These are phyloP conservation scores for Calonectria crousiana DNA, from an alignment of 2,329 filamentous ascomycete species.

Conservation along the genomic window DNA sequence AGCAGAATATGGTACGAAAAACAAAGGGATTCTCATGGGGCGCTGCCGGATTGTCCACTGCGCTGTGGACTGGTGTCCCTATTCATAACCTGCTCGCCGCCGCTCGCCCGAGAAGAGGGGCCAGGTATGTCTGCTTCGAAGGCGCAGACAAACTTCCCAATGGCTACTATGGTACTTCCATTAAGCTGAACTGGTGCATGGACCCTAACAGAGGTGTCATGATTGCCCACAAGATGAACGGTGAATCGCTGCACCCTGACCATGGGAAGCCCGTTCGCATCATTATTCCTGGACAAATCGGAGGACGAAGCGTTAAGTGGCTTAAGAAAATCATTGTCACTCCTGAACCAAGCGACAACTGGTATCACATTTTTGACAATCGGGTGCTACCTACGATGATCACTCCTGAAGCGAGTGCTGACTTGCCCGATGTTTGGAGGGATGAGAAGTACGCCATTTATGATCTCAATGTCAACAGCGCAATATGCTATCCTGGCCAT, in stretches of 20 bases:
- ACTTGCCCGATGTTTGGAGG: slow-evolving; percentile 82
- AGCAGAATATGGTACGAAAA: slow-evolving; percentile 91
- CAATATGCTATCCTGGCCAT: slow-evolving; percentile 83
- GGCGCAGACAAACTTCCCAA: slow-evolving; percentile 91
- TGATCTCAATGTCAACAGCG: slow-evolving; percentile 89
- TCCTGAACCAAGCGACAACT: slow-evolving; percentile 84
- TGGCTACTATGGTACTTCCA: slow-evolving; percentile 87
- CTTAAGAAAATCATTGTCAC: slow-evolving; percentile 85
- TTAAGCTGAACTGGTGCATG: slow-evolving; percentile 90
- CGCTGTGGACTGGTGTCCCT: slow-evolving; percentile 86
- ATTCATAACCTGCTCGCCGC: slow-evolving; percentile 77
- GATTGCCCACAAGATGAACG: slow-evolving; percentile 93
- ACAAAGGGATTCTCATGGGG: slow-evolving; percentile 97
- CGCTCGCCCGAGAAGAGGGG: slow-evolving; percentile 76
- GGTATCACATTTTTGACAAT: slow-evolving; percentile 97
- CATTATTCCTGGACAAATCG: slow-evolving; percentile 91
- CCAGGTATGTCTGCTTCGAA: slow-evolving; percentile 90
- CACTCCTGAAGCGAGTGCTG: slow-evolving; percentile 82
- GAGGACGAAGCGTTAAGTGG: slow-evolving; percentile 94
- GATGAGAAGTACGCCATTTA: slow-evolving; percentile 95
- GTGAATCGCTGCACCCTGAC: slow-evolving; percentile 81
- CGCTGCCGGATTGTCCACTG: slow-evolving; percentile 86
- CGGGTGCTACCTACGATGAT: slow-evolving; percentile 89
- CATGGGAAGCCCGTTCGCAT: slow-evolving; percentile 87
- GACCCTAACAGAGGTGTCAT: slow-evolving; percentile 87